Percentiles rank a stretch among this genome's conserved stretches.
These are phyloP conservation scores for Rostrohypoxylon terebratum DNA, from an alignment of 495 filamentous ascomycete species.

Conservation along the genomic window DNA sequence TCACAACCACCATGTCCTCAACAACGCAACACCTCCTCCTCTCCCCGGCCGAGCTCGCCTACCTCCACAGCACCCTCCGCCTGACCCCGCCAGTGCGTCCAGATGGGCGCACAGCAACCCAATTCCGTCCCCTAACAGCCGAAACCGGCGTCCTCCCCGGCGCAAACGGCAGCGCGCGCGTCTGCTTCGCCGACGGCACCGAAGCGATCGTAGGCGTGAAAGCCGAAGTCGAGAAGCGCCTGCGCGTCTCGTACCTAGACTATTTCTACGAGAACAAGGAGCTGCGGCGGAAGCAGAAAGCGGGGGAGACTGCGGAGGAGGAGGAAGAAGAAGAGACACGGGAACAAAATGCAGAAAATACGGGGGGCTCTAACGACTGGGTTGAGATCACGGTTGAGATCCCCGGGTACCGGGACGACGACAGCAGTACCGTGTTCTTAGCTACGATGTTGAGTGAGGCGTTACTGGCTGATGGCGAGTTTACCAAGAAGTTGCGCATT, in stretches of 20 bases:
- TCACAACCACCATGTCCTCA: conserved; percentile 44
- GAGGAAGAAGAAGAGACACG: conserved; percentile 31
- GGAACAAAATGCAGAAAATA: conserved; percentile 44
- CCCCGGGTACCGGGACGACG: conserved; percentile 88
- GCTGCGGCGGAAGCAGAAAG: conserved; percentile 45
- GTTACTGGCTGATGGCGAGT: conserved; percentile 77
- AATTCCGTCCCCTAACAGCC: conserved; percentile 90
- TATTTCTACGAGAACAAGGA: conserved; percentile 39
- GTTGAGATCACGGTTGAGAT: conserved; percentile 88
- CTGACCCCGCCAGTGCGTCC: conserved; percentile 86
- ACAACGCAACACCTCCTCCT: conserved; percentile 70
- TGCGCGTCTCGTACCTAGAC: conserved; percentile 17
- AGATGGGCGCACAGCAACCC: conserved; percentile 81
- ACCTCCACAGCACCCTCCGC: conserved; percentile 88
- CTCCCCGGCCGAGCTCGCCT: conserved; percentile 95
- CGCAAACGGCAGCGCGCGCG: conserved; percentile 89
- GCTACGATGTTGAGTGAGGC: conserved; percentile 89
- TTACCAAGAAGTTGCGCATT: conserved; percentile 80
- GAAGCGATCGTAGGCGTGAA: conserved; percentile 97
- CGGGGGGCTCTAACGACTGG: conserved; percentile 69
- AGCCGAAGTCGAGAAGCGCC: conserved; percentile 84
- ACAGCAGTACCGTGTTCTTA: conserved; percentile 88
- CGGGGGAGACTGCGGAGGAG: conserved; percentile 35
- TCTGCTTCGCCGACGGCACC: conserved; percentile 94
- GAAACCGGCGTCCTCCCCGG: conserved; percentile 90